These are phyloP conservation scores for Neurospora discreta DNA, from an alignment of 495 filamentous ascomycete species.

Conservation along the genomic window DNA sequence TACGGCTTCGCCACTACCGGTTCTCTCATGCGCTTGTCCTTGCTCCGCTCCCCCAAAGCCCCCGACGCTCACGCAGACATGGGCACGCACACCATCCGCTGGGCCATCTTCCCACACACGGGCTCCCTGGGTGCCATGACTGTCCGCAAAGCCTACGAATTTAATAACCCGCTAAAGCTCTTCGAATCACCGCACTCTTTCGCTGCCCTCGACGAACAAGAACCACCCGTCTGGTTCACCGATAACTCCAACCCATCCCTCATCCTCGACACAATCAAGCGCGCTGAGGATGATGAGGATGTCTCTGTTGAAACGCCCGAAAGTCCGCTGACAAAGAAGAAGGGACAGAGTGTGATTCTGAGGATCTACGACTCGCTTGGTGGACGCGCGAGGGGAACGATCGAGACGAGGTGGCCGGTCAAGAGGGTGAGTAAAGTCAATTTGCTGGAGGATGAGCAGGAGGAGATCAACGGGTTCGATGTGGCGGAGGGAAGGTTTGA, in stretches of 20 bases:
- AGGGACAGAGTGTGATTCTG: constrained; percentile 68
- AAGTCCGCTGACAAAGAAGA: constrained; percentile 41
- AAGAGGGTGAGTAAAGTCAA: constrained; percentile 74
- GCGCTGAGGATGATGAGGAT: constrained; percentile 92
- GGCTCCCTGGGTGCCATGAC: constrained; percentile 61
- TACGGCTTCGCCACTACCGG: constrained; percentile 91
- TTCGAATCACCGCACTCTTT: constrained; percentile 19
- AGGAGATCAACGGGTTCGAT: constrained; percentile 42
- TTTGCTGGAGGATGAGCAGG: constrained; percentile 58
- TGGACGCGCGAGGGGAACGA: constrained; percentile 56
- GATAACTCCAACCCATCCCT: constrained; percentile 44
- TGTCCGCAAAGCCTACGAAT: constrained; percentile 74
- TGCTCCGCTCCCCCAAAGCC: constrained; percentile 88
- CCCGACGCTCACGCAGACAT: constrained; percentile 96
- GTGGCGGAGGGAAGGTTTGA: constrained; percentile 31
- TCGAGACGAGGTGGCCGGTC: constrained; percentile 56
- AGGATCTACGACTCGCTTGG: constrained; percentile 89
- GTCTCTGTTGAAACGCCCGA: constrained; percentile 51
- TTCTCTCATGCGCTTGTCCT: constrained; percentile 82
- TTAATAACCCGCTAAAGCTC: constrained; percentile 73
- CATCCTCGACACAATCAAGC: constrained; percentile 75
- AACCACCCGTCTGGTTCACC: constrained; percentile 42
- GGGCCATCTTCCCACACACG: constrained; percentile 80
- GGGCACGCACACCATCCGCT: constrained; percentile 80
- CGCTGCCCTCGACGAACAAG: constrained; percentile 24